A percentile compares a stretch with the other conserved stretches of the same genome.
Evolutionary conservation across 2,329 filamentous ascomycete species (phyloP).

Genomic region (Penicillium brevicompactum): DNA sequence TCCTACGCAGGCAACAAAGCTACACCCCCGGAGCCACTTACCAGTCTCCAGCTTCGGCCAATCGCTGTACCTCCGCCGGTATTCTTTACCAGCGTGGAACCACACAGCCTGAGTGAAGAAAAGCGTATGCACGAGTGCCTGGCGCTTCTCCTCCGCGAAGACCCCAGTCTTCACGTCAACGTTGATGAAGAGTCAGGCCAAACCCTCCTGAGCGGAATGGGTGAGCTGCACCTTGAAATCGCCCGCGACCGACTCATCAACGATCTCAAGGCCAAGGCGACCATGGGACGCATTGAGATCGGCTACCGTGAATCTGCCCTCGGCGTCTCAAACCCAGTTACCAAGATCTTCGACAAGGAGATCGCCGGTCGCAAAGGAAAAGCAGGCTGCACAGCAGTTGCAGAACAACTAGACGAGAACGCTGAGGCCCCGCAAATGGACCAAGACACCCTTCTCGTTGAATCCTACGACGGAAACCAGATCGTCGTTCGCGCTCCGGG

Average conservation of each 20-base stretch:
- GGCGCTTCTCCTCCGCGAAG: constrained; percentile 79
- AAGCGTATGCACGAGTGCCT: constrained; percentile 77
- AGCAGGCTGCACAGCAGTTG: constrained; percentile 70
- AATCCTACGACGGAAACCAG: constrained; percentile 69
- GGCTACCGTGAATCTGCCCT: constrained; percentile 87
- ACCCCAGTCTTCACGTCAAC: constrained; percentile 84
- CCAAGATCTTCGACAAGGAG: constrained; percentile 72
- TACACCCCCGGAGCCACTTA: constrained; percentile 68
- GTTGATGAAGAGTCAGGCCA: constrained; percentile 89
- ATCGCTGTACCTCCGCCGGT: constrained; percentile 91
- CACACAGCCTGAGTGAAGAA: constrained; percentile 73
- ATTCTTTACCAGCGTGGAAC: constrained; percentile 94
- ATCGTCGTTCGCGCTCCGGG: constrained; percentile 59
- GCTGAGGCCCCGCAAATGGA: constrained; percentile 15
- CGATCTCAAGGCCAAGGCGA: constrained; percentile 82
- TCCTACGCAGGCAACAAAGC: constrained; percentile 67
- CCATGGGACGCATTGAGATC: constrained; percentile 88
- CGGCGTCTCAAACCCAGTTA: constrained; percentile 57
- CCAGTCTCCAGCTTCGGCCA: constrained; percentile 78
- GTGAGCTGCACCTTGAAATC: constrained; percentile 91
- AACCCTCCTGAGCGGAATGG: constrained; percentile 94
- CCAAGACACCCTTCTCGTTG: constrained; percentile 42
- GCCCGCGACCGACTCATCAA: constrained; percentile 84
- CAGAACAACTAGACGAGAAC: constrained; percentile 60
- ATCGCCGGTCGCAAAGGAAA: constrained; percentile 79